Percentiles rank a stretch among this genome's conserved stretches.
phyloP scores from a whole-genome alignment of 257 asterid species.

The Nicotiana tomentosiformis region DNA sequence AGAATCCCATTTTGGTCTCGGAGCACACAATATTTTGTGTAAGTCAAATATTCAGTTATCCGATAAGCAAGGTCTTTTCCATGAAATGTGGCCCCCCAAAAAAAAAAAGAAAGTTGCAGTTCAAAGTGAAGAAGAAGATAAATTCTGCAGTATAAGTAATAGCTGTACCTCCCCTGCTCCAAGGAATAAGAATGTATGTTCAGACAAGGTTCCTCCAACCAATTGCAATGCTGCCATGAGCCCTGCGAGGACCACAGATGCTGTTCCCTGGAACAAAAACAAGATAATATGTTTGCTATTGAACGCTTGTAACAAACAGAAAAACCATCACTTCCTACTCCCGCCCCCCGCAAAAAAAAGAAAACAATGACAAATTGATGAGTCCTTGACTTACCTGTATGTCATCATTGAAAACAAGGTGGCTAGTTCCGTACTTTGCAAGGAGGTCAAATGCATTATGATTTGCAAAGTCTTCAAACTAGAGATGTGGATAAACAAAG shows the following conservation, averaged over 20 bases:
- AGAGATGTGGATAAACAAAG: constrained; percentile 12
- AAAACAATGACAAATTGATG: background rate
- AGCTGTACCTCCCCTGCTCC: constrained; percentile 81
- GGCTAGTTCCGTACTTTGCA: constrained; percentile 59
- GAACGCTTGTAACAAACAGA: background rate
- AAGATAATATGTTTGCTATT: background rate
- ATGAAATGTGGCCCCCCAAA: background rate
- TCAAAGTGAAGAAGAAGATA: background rate
- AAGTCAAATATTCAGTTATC: background rate
- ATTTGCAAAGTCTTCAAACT: constrained; percentile 89
- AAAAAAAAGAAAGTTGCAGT: background rate
- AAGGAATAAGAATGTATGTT: constrained; percentile 66
- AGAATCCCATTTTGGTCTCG: background rate
- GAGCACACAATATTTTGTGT: background rate
- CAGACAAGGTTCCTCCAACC: constrained; percentile 67
- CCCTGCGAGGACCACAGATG: constrained; percentile 81
- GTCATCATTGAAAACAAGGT: constrained; percentile 82
- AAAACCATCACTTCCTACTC: background rate
- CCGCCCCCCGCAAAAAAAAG: background rate
- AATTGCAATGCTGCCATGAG: constrained; percentile 53
- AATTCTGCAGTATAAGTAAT: background rate
- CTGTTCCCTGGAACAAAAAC: constrained; percentile 60
- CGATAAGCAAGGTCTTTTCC: background rate
- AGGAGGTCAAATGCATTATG: constrained; percentile 86
- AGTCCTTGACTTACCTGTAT: constrained; percentile 43